A percentile compares a stretch with the other conserved stretches of the same genome.
These are phyloP conservation scores for Sutorius eximius DNA, from an alignment of 1,284 basidiomycete genomes.

Conservation along the genomic window DNA sequence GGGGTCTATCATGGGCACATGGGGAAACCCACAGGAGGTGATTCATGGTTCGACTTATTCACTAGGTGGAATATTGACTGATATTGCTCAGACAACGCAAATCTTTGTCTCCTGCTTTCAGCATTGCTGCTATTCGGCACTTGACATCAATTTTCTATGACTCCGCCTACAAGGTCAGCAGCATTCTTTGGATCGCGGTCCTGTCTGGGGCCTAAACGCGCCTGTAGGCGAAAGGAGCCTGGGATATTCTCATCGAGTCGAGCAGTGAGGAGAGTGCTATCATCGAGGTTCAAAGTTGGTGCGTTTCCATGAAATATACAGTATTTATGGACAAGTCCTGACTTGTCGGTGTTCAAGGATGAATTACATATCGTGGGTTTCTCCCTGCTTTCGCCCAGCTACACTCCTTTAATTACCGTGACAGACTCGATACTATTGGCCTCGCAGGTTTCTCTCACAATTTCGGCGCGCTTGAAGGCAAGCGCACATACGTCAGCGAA, in stretches of 20 bases:
- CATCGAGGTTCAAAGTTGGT: constrained; percentile 41
- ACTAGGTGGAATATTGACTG: background rate
- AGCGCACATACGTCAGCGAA: constrained; percentile 24
- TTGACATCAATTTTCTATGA: constrained; percentile 12
- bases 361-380: constrained; percentile 47
- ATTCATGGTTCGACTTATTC: background rate
- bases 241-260: constrained; percentile 48
- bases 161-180: constrained; percentile 48
- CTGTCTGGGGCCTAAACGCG: background rate
- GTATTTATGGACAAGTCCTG: background rate
- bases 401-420: constrained; percentile 29
- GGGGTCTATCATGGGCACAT: background rate
- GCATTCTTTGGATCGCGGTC: background rate
- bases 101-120: constrained; percentile 6
- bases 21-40: background rate
- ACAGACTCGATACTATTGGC: constrained; percentile 32
- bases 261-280: constrained; percentile 29
- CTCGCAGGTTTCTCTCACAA: constrained; percentile 51
- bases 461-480: constrained; percentile 36
- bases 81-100: constrained; percentile 38
- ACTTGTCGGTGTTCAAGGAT: constrained; percentile 35
- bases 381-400: background rate
- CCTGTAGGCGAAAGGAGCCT: constrained; percentile 42
- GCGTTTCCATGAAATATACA: background rate
- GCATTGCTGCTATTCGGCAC: constrained; percentile 5